Evolutionary conservation across 2,329 filamentous ascomycete genomes (phyloP), one percentile per base, ranked within the genome.

Genomic region (Scedosporium apiospermum): DNA sequence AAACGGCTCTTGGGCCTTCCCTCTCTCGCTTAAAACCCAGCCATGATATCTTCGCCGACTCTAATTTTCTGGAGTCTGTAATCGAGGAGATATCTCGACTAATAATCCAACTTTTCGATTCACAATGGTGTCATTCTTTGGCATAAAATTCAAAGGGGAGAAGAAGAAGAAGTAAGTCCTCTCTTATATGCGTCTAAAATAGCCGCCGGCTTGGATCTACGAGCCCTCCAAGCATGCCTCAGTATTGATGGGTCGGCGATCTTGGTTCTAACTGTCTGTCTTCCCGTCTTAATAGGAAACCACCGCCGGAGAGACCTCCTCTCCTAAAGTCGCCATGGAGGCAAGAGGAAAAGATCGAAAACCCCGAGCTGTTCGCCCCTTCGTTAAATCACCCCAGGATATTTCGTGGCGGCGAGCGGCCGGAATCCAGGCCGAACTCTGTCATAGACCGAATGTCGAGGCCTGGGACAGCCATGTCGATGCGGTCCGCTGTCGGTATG

Each of bases 41-140:
- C 16, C 44, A 60, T 60, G 58, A 60, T 23, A 7, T 46, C 14
- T 44, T 26, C 41, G 38, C 58, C 23, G 26, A 30, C 44, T 21
- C 44, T 49, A 9, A 3, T n/a, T 49, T 4, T 18, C 44, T 49
- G 44, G 18, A 49, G 21, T 18, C 30, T 57, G 3, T 38, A 49
- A 58, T 41, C 23, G 23, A 58, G 21, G 21, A 16, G n/a, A 57
- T 10, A 57, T 57, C 21, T 23, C n/a, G 23, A 27, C 1, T 30
- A 38, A 38, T 38, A 38, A 38, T 38, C 34, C 34, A 38, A 12
- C 34, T 38, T 12, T 12, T 38, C 34, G 64, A 46, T 21, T 49
- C 16, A 71, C 16, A 57, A 85, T 85, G 83, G 82, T 85, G 23
- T 84, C 83, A 2, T 82, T 85, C 66, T 84, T 85, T 65, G 82